These are phyloP conservation scores for Coemansia reversa DNA, from an alignment of 192 early-diverging fungal species.

Conservation along the genomic window DNA sequence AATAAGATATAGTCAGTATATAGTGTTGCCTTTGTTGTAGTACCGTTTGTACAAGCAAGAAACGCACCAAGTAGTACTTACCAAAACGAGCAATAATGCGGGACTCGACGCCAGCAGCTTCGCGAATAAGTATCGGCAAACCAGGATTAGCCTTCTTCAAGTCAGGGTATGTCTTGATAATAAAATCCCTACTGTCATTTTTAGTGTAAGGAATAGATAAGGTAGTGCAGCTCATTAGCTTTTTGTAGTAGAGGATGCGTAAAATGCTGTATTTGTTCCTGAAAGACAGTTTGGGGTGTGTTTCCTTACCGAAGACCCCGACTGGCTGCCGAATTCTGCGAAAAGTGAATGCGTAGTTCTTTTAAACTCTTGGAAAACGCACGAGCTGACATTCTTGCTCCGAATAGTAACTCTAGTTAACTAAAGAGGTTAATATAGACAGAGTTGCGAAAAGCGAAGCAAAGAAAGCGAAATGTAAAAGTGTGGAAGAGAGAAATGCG, in stretches of 20 bases:
- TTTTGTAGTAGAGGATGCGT: not conserved
- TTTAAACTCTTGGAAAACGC: slow-evolving; percentile 68
- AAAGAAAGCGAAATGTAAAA: no score
- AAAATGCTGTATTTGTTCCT: not conserved
- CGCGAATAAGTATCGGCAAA: slow-evolving; percentile 88
- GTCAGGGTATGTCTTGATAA: slow-evolving; percentile 75
- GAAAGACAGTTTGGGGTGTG: not conserved
- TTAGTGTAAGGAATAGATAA: not conserved
- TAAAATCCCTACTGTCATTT: slow-evolving; percentile 69
- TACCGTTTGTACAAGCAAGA: no score
- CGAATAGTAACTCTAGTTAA: no score
- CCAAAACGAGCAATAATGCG: slow-evolving; percentile 89
- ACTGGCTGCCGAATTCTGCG: slow-evolving; percentile 75
- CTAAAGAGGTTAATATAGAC: no score
- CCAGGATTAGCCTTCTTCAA: slow-evolving; percentile 84
- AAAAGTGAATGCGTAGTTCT: slow-evolving; percentile 90
- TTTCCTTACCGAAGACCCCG: slow-evolving; percentile 70
- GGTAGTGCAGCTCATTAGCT: not conserved
- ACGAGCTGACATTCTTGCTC: slow-evolving; percentile 29
- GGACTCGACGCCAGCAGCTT: slow-evolving; percentile 80
- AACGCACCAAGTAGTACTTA: slow-evolving; percentile 37
- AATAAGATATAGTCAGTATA: not conserved
- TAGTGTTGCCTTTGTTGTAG: no score
- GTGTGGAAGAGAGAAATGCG: no score
- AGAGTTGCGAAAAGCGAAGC: no score